phyloP scores from a whole-genome alignment of 1,284 basidiomycete species.

The Blastosporella zonata region DNA sequence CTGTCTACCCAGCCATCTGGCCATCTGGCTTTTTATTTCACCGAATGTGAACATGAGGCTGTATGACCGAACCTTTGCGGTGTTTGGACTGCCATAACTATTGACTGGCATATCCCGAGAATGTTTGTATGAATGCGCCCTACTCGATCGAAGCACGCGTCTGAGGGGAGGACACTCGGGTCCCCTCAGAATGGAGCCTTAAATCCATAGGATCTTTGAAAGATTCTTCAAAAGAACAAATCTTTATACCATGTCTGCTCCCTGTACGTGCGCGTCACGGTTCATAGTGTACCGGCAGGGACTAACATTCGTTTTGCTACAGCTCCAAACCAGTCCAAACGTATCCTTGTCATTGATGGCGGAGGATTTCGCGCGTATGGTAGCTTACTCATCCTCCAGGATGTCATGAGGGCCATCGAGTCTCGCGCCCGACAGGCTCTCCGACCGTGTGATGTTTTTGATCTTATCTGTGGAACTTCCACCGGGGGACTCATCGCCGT shows the following conservation, averaged over 20 bases:
- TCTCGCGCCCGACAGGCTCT: conserved; percentile 12
- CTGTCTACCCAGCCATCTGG: too few relatives aligned
- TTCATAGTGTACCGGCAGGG: background rate
- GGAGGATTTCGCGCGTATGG: conserved; percentile 26
- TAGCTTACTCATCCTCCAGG: conserved; percentile 22
- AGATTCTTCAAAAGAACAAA: background rate
- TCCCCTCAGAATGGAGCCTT: too few relatives aligned
- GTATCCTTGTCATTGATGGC: conserved; percentile 26
- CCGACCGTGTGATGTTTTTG: conserved; percentile 29
- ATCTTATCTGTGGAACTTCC: conserved; percentile 30
- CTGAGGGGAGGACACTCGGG: too few relatives aligned
- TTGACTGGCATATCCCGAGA: too few relatives aligned
- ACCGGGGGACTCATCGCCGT: conserved; percentile 31
- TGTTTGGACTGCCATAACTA: too few relatives aligned
- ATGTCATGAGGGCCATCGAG: conserved; percentile 19
- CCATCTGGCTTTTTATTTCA: too few relatives aligned
- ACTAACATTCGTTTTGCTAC: background rate
- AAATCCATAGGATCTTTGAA: background rate
- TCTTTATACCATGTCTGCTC: conserved; percentile 3
- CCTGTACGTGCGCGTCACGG: conserved; percentile 1
- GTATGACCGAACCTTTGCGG: too few relatives aligned
- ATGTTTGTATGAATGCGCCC: too few relatives aligned
- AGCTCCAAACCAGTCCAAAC: conserved; percentile 13
- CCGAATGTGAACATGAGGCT: too few relatives aligned
- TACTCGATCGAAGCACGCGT: too few relatives aligned